A percentile compares a stretch with the other conserved stretches of the same genome.
Conservation (phyloP, 441 rosid species). For the Adansonia gregorii region DNA sequence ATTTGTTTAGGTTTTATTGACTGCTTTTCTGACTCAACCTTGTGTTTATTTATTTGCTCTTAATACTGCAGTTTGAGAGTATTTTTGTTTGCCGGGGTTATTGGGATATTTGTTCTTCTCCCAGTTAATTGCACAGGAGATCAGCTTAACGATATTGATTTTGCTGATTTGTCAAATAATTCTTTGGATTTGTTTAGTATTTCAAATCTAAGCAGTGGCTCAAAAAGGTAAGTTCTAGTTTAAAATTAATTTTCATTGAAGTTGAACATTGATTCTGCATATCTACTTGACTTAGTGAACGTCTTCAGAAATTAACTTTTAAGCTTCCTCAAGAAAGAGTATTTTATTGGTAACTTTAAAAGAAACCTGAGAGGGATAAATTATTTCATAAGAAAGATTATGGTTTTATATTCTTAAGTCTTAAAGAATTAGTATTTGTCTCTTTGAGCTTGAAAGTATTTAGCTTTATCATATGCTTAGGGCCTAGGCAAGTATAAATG, state of each 20-base stretch:
- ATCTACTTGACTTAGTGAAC: constrained; percentile 3
- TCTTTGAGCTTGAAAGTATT: neutral
- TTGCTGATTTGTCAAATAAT: constrained; percentile 61
- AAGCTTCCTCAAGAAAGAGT: neutral
- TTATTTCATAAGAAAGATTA: neutral
- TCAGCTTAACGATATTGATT: constrained; percentile 66
- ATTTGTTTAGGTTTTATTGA: constrained; percentile 2
- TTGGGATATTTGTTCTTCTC: constrained; percentile 84
- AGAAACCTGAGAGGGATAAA: neutral
- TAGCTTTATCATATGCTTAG: constrained; percentile 17
- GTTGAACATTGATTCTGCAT: constrained; percentile 10
- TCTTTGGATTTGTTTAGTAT: constrained; percentile 88
- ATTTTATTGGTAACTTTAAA: neutral
- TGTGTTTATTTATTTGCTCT: constrained; percentile 32
- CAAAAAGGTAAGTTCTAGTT: constrained; percentile 54
- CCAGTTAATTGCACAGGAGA: constrained; percentile 84
- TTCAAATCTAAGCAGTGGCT: constrained; percentile 74
- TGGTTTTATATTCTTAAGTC: constrained; percentile 10
- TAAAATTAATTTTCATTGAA: neutral
- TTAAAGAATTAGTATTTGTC: neutral
- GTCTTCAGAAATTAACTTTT: neutral
- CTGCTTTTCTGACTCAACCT: constrained; percentile 9
- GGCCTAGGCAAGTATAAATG: constrained; percentile 9
- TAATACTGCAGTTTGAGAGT: constrained; percentile 76
- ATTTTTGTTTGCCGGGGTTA: constrained; percentile 81